Percentiles rank a stretch among this genome's conserved stretches.
phyloP scores from a whole-genome alignment of 306 rosid genomes.

The Cucumis hystrix region DNA sequence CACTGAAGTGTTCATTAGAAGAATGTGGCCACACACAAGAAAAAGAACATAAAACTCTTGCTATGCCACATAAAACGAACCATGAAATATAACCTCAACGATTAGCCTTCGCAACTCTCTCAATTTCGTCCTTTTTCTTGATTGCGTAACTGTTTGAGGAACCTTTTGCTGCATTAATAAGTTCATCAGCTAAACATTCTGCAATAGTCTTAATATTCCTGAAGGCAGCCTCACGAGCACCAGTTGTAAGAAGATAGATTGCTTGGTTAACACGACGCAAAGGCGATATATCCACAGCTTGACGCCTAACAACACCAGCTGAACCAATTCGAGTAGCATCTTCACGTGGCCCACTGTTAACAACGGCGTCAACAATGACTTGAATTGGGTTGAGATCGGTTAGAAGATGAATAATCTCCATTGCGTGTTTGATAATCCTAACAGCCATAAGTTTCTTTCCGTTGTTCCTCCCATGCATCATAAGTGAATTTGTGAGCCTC shows the following conservation, averaged over 20 bases:
- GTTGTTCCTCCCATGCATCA: constrained; percentile 5
- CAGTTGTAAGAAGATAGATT: not conserved
- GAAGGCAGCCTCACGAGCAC: constrained; percentile 7
- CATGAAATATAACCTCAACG: not conserved
- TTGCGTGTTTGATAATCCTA: constrained; percentile 1
- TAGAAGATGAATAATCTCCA: constrained; percentile 6
- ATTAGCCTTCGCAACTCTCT: constrained; percentile 4
- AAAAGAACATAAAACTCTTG: not conserved
- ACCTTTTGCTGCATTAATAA: constrained; percentile 6
- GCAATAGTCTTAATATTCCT: constrained; percentile 6
- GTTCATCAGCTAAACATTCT: constrained; percentile 4
- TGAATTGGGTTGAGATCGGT: constrained; percentile 4
- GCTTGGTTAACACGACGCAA: constrained; percentile 1
- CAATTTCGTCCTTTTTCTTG: constrained; percentile 5
- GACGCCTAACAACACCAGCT: constrained; percentile 8
- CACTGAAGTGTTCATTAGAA: not conserved
- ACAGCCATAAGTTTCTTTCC: constrained; percentile 8
- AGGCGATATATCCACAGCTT: constrained; percentile 4
- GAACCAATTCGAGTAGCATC: constrained; percentile 7
- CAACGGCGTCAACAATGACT: constrained; percentile 5
- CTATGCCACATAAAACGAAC: not conserved
- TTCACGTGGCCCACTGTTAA: constrained; percentile 9
- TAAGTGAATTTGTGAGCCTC: constrained; percentile 6
- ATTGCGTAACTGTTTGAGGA: not conserved
- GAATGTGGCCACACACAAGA: not conserved